Evolutionary conservation across 805 yeast genomes (phyloP), one percentile per base, ranked within the genome.

Genomic region (Suhomyces sp.): DNA sequence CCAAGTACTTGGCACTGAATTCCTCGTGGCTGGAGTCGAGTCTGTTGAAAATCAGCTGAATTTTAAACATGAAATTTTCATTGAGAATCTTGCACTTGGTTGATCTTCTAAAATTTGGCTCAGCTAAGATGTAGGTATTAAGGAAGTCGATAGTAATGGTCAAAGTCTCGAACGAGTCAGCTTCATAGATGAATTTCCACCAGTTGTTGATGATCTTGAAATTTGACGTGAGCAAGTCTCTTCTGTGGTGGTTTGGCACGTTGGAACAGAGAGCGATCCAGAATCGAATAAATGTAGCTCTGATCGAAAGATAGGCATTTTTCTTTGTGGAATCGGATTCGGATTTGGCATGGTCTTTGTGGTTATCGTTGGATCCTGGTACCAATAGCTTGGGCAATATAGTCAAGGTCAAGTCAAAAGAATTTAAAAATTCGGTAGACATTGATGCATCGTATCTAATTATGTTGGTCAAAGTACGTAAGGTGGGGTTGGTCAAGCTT

Each of bases 81-180:
- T 89, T 89, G 60, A 93, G 79, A 13, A 91, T 78, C 53, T 83
- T 82, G 54, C 89, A 80, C 64, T 91, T 92, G 0, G 90, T 80
- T 53, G 85, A 73, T 60, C 84, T 85, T 57, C 82, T 82, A 63
- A 84, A 86, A 10, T 78, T 68, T 2, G 72, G 60, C 57, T 92
- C 97, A 24, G 70, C 64, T 33, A 89, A 61, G 2, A 92, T 77
- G 20, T 72, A 69, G 1, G 68, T 62, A 15, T 76, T 80, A 52
- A 89, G 69, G 22, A 82, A 75, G 0, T 66, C 63, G 2, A 89
- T 51, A 0, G 85, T 71, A 20, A 62, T 48, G 0, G 51, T 51
- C 10, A 85, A 62, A 0, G 71, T 73, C 1, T 56, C 57, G 6
- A 67, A 62, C 8, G 83, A 70, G 62, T 90, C 96, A 20, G 74